Evolutionary conservation across 371 early-diverging fungal genomes (phyloP).

Genomic region (Amoeboaphelidium protococcarum): DNA sequence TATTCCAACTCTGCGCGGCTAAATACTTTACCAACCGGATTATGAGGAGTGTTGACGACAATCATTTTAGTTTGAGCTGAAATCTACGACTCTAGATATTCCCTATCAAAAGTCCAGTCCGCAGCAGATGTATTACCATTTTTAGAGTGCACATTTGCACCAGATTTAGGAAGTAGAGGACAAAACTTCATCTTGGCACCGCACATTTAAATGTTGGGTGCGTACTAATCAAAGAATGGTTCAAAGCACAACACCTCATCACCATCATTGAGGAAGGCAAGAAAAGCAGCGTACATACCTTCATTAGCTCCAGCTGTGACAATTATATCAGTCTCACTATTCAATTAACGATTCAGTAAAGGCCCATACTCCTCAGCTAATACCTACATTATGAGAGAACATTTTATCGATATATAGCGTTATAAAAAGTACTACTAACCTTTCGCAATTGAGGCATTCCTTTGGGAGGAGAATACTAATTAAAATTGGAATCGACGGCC

Average conservation of each 20-base stretch:
- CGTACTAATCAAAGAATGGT: no score
- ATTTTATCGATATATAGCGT: conserved; percentile 5
- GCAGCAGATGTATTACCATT: no score
- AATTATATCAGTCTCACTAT: conserved; percentile 55
- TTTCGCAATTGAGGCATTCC: conserved; percentile 50
- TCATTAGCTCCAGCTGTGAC: conserved; percentile 82
- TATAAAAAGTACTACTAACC: conserved; percentile 8
- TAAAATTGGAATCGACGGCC: conserved; percentile 29
- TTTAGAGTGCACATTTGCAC: no score
- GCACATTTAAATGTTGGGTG: no score
- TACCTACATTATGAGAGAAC: conserved; percentile 16
- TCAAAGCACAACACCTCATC: no score
- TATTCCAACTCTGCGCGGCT: conserved; percentile 41
- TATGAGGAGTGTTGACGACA: conserved; percentile 83
- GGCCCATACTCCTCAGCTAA: conserved; percentile 42
- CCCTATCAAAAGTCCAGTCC: conserved; percentile 65
- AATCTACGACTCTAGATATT: conserved; percentile 46
- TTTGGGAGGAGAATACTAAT: conserved; percentile 59
- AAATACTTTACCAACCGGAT: conserved; percentile 62
- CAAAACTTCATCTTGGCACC: no score
- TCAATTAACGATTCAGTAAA: conserved; percentile 31
- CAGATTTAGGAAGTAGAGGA: no score
- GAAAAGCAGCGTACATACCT: no score
- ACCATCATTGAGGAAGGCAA: no score
- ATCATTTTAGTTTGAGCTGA: conserved; percentile 52